phyloP scores from a whole-genome alignment of 2,329 filamentous ascomycete species.

The Lachnellula arida region DNA sequence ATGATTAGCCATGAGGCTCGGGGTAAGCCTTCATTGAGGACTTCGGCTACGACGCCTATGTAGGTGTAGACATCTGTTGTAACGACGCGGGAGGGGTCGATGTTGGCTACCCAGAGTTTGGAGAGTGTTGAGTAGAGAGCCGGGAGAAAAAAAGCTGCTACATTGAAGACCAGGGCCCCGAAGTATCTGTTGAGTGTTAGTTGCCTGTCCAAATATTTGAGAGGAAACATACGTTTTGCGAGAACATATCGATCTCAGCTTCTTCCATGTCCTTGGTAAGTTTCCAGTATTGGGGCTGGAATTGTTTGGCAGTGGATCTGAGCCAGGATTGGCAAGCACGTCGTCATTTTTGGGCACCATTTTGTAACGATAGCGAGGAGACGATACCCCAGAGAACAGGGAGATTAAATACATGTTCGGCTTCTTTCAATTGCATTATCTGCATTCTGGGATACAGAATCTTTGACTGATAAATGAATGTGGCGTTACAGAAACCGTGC shows the following conservation, averaged over 20 bases:
- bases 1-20: conserved; percentile 65
- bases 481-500: neutral
- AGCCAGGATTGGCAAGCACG: neutral
- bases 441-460: neutral
- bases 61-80: conserved; percentile 67
- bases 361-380: neutral
- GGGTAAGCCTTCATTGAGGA: conserved; percentile 68
- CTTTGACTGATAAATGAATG: neutral
- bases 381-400: neutral
- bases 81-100: conserved; percentile 57
- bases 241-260: neutral
- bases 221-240: neutral
- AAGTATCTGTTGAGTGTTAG: conserved; percentile 37
- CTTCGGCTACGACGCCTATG: conserved; percentile 61
- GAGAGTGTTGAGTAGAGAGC: conserved; percentile 63
- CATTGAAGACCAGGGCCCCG: conserved; percentile 59
- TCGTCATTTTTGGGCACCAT: neutral
- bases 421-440: neutral
- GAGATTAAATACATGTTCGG: neutral
- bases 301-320: neutral
- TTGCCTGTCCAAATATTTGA: neutral
- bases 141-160: conserved; percentile 57
- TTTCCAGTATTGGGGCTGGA: neutral
- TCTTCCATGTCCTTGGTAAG: neutral
- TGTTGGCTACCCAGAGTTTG: conserved; percentile 67